A percentile compares a stretch with the other conserved stretches of the same genome.
phyloP scores from a whole-genome alignment of 2,329 filamentous ascomycete genomes.

The Pseudogymnoascus sp. region DNA sequence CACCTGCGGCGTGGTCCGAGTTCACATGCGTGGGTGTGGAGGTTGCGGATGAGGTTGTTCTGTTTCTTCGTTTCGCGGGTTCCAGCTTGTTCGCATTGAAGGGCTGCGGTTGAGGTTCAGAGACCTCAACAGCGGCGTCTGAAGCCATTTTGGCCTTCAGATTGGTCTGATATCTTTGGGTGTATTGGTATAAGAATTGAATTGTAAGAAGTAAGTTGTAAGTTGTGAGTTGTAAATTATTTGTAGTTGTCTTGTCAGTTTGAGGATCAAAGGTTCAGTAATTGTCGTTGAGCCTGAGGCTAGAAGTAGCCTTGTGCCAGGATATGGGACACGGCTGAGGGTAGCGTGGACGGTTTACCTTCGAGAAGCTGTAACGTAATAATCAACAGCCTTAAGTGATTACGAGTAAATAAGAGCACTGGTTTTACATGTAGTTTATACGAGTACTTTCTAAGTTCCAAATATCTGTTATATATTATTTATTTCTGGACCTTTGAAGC shows the following conservation, averaged over 20 bases:
- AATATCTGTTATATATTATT: background rate
- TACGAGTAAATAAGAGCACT: background rate
- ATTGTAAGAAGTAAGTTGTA: background rate
- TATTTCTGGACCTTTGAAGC: background rate
- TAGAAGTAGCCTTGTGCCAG: background rate
- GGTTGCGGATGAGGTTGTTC: slow-evolving; percentile 11
- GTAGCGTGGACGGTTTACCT: background rate
- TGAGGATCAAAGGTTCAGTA: background rate
- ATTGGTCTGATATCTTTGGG: background rate
- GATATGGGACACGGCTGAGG: background rate
- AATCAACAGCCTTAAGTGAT: background rate
- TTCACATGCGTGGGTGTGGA: slow-evolving; percentile 20
- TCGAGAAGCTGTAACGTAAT: background rate
- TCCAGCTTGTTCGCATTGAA: slow-evolving; percentile 35
- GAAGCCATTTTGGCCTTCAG: slow-evolving; percentile 27
- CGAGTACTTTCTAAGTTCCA: no score
- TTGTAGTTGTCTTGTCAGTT: background rate
- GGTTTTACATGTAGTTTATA: background rate
- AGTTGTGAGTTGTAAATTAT: background rate
- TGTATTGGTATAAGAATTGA: background rate
- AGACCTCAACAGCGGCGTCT: slow-evolving; percentile 24
- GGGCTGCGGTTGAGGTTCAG: slow-evolving; percentile 28
- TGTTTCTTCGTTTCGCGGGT: slow-evolving; percentile 29
- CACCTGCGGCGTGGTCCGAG: background rate
- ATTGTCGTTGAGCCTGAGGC: background rate